Conservation (phyloP, 345 rosid genomes). For the Citrus hindsii region DNA sequence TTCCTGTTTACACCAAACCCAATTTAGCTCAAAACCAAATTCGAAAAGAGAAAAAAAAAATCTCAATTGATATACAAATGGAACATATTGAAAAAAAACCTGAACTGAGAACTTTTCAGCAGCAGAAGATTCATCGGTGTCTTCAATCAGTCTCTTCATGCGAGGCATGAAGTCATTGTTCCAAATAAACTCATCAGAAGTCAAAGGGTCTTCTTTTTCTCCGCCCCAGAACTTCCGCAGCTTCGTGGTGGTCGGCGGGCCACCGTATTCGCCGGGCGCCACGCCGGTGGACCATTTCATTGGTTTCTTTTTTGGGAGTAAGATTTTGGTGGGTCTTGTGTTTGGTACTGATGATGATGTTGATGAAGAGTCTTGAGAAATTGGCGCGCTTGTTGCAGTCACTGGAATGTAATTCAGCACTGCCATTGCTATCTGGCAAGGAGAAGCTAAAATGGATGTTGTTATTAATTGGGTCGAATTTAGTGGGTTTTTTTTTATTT, state of each 20-base stretch:
- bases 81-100: slow-evolving; percentile 24
- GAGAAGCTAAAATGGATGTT: not conserved
- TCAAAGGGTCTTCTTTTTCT: slow-evolving; percentile 76
- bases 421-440: slow-evolving; percentile 38
- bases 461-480: not conserved
- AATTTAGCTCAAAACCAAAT: not conserved
- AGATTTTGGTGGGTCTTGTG: slow-evolving; percentile 56
- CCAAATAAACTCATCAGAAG: slow-evolving; percentile 87
- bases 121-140: slow-evolving; percentile 32
- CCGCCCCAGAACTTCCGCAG: slow-evolving; percentile 92
- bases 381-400: slow-evolving; percentile 47
- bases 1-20: slow-evolving; percentile 49
- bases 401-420: slow-evolving; percentile 55
- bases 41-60: not conserved
- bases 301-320: slow-evolving; percentile 81
- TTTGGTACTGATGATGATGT: slow-evolving; percentile 22
- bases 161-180: slow-evolving; percentile 84
- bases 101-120: slow-evolving; percentile 38
- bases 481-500: no score
- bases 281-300: slow-evolving; percentile 87
- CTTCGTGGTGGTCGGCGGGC: slow-evolving; percentile 74
- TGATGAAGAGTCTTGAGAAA: slow-evolving; percentile 43
- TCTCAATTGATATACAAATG: not conserved
- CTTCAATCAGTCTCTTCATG: slow-evolving; percentile 61
- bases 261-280: slow-evolving; percentile 94